phyloP scores from a whole-genome alignment of 2,329 filamentous ascomycete species.

The Talaromyces sp. region DNA sequence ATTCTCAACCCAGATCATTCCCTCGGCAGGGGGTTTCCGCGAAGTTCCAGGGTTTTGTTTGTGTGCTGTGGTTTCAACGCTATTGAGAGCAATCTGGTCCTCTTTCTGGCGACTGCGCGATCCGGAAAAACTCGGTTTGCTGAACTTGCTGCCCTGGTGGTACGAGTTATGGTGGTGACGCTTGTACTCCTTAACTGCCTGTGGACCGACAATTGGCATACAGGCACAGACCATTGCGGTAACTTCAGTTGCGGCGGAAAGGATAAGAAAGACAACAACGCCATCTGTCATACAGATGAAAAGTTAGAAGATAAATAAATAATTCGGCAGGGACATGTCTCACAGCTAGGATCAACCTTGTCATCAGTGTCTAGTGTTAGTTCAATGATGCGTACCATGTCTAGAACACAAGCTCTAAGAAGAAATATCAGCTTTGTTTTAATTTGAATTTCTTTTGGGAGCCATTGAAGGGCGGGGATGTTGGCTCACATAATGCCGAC shows the following conservation, averaged over 20 bases:
- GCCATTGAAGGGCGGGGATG: background rate
- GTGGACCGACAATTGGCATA: background rate
- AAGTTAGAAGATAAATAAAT: background rate
- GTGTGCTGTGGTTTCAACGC: background rate
- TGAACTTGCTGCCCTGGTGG: background rate
- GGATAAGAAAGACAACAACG: background rate
- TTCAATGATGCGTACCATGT: background rate
- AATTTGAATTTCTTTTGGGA: background rate
- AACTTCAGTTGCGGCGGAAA: background rate
- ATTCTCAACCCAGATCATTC: background rate
- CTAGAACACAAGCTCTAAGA: background rate
- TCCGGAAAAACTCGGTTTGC: background rate
- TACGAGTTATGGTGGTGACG: background rate
- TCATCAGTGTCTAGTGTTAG: background rate
- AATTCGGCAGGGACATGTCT: background rate
- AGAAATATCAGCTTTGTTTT: background rate
- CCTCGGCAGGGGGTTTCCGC: background rate
- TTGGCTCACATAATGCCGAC: background rate
- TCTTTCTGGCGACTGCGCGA: background rate
- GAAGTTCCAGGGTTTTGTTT: background rate
- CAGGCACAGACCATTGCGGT: background rate
- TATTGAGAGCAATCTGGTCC: background rate
- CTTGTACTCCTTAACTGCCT: slow-evolving; percentile 1
- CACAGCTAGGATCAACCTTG: background rate
- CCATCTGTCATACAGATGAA: background rate